A percentile compares a stretch with the other conserved stretches of the same genome.
Conservation (phyloP, 1,284 basidiomycete species). For the Athelia sp. region DNA sequence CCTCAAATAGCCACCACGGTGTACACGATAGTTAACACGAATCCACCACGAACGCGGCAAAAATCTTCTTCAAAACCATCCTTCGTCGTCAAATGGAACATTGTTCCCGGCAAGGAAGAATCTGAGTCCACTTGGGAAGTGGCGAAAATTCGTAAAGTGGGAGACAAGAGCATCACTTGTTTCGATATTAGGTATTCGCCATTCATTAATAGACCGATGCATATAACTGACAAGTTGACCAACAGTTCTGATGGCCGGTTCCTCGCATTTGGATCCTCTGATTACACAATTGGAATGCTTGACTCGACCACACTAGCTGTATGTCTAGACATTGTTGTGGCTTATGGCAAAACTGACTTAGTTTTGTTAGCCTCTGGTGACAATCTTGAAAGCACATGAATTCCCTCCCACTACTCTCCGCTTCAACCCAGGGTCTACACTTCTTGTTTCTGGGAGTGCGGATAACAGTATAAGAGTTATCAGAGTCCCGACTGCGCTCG, state of each 20-base stretch:
- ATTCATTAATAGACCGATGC: conserved; percentile 1
- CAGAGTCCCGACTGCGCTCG: conserved; percentile 58
- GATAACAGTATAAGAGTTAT: conserved; percentile 88
- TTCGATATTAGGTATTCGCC: conserved; percentile 74
- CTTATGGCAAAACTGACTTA: neutral
- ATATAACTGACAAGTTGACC: conserved; percentile 4
- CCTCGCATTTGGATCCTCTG: conserved; percentile 85
- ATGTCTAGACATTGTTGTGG: conserved; percentile 23
- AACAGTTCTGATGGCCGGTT: conserved; percentile 74
- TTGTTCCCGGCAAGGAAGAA: conserved; percentile 15
- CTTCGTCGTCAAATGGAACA: conserved; percentile 63
- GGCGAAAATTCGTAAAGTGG: conserved; percentile 60
- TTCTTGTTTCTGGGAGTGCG: conserved; percentile 91
- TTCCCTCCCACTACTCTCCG: conserved; percentile 89
- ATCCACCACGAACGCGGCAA: conserved; percentile 47
- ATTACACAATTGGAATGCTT: conserved; percentile 81
- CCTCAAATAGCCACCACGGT: conserved; percentile 47
- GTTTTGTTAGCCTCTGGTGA: conserved; percentile 66
- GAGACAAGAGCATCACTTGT: conserved; percentile 77
- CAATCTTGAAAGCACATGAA: conserved; percentile 91
- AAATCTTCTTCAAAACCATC: conserved; percentile 54
- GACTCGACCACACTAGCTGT: conserved; percentile 81
- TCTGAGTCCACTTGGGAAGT: conserved; percentile 44
- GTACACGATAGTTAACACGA: conserved; percentile 76
- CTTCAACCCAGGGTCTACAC: conserved; percentile 78